phyloP scores from a whole-genome alignment of 106 monocot species.

The Iris macrosiphon region DNA sequence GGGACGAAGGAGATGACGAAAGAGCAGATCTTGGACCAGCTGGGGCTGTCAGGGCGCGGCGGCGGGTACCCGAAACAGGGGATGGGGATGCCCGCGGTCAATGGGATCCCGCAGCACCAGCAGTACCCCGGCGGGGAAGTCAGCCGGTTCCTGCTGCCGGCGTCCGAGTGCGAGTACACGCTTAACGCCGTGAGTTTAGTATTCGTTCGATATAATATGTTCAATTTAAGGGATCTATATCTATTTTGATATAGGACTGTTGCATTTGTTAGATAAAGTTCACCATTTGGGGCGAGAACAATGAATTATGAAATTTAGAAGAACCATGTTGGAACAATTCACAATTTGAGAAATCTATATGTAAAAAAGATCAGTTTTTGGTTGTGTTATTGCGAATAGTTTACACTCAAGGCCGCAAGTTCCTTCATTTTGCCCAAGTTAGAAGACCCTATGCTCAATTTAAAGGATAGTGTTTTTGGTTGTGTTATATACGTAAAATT shows the following conservation, averaged over 20 bases:
- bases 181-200: slow-evolving; percentile 59
- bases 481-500: too few relatives aligned
- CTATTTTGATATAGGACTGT: neutral
- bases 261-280: too few relatives aligned
- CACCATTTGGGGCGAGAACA: too few relatives aligned
- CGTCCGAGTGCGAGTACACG: slow-evolving; percentile 86
- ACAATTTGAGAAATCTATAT: too few relatives aligned
- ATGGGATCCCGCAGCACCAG: slow-evolving; percentile 27
- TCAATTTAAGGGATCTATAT: neutral
- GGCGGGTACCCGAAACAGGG: slow-evolving; percentile 20
- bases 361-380: neutral
- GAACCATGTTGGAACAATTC: too few relatives aligned
- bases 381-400: neutral
- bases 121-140: slow-evolving; percentile 14
- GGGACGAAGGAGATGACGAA: slow-evolving; percentile 86
- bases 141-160: slow-evolving; percentile 75
- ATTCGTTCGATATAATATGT: too few relatives aligned
- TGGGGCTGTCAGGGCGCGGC: slow-evolving; percentile 49
- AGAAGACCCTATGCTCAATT: too few relatives aligned
- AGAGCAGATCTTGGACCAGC: slow-evolving; percentile 90
- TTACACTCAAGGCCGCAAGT: too few relatives aligned
- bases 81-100: slow-evolving; percentile 13
- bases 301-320: too few relatives aligned
- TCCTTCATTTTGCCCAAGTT: too few relatives aligned
- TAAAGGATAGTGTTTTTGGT: too few relatives aligned